Percentiles rank a stretch among this genome's conserved stretches.
Conservation (phyloP, 768 basidiomycete genomes). For the Tylopilus sp. region DNA sequence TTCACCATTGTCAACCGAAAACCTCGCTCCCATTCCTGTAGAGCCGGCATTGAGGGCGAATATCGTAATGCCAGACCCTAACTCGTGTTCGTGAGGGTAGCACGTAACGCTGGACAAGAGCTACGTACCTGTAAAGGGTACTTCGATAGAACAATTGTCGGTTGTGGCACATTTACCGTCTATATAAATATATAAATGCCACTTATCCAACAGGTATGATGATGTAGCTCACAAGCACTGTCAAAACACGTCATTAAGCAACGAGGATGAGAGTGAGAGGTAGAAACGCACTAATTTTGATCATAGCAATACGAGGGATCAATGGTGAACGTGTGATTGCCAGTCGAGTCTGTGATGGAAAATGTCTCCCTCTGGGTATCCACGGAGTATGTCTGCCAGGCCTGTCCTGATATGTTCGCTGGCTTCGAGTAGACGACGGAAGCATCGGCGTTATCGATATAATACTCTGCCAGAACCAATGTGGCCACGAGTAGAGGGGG, state of each 20-base stretch:
- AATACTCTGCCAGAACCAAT: conserved; percentile 17
- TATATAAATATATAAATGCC: neutral
- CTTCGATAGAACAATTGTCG: conserved; percentile 15
- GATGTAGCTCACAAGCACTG: conserved; percentile 18
- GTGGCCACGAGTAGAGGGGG: conserved; percentile 13
- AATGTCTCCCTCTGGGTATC: neutral
- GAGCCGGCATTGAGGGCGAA: conserved; percentile 23
- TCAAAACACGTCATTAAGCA: neutral
- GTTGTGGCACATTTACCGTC: conserved; percentile 12
- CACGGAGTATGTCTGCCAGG: conserved; percentile 14
- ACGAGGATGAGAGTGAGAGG: neutral
- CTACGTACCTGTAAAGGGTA: conserved; percentile 22
- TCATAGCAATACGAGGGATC: conserved; percentile 21
- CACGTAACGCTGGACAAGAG: neutral
- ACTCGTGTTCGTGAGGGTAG: neutral
- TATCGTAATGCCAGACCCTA: conserved; percentile 27
- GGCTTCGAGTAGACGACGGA: conserved; percentile 20
- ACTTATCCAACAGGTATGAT: neutral
- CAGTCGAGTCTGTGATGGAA: conserved; percentile 15
- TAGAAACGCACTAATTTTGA: conserved; percentile 23
- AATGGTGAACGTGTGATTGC: conserved; percentile 15
- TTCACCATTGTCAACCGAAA: conserved; percentile 15
- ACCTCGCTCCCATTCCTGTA: conserved; percentile 20
- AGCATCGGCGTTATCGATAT: conserved; percentile 23
- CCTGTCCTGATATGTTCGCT: conserved; percentile 3